Evolutionary conservation across 352 stramenopile species (phyloP), one percentile per base, ranked within the genome.

Genomic region (Pythium phragmiticola): DNA sequence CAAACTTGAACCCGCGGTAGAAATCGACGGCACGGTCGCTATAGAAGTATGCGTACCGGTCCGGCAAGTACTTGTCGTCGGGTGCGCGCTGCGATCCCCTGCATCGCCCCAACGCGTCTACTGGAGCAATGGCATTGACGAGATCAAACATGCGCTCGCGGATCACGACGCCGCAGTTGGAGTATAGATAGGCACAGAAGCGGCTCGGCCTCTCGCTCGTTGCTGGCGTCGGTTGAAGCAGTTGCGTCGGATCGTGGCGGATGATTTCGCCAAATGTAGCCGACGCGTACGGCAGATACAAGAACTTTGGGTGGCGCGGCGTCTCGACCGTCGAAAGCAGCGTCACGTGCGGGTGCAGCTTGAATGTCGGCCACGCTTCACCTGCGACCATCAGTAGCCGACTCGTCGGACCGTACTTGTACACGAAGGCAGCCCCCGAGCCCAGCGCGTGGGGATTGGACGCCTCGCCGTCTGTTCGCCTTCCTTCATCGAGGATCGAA

Each of bases 101-200:
- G 54, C 80, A 89, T 6, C 60, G 36, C 4, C 76, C 80, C 4
- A 87, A 65, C 5, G 80, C 80, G 49, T 84, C 76, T 0, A 86
- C 74, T 14, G 66, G 45, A 17, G 81, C 72, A 42, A 80, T 63
- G 0, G 53, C 59, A 23, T 77, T 78, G 19, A 80, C 60, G 1
- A 85, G 17, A 21, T 84, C 71, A 28, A 82, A 83, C 69, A 86
- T 84, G 58, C 79, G 79, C 55, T 85, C 70, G 48, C 73, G 76
- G 1, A 75, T 62, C 1, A 63, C 65, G 13, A 67, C 63, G 28
- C 81, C 67, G 47, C 80, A 89, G 17, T 57, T 65, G 7, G 73
- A 70, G 49, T 82, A 84, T 61, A 87, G 45, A 43, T 87, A 87
- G 5, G 76, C 70, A 60, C 78, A 85, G 28, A 86, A 82, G 19